phyloP scores from a whole-genome alignment of 768 basidiomycete genomes.

The Lanmaoa rubissima region DNA sequence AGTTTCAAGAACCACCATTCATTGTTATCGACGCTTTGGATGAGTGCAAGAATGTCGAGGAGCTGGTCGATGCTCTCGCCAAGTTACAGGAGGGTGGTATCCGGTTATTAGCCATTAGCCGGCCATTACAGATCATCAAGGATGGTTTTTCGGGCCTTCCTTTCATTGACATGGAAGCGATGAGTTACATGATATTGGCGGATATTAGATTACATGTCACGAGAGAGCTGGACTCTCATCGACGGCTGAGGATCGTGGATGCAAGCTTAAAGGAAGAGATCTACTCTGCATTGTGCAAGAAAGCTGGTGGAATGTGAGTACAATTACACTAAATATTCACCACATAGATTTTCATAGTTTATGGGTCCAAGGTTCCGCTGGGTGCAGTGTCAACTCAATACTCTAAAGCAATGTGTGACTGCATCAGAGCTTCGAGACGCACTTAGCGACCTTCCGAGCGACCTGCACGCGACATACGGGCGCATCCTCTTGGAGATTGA shows the following conservation, averaged over 20 bases:
- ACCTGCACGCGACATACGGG: slow-evolving; percentile 1
- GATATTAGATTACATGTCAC: slow-evolving; percentile 7
- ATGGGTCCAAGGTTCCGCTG: no score
- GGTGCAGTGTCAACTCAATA: slow-evolving; percentile 4
- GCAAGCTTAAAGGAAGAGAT: slow-evolving; percentile 4
- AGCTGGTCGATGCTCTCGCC: not conserved
- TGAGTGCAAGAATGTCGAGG: slow-evolving; percentile 8
- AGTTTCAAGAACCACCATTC: not conserved
- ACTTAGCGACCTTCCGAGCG: not conserved
- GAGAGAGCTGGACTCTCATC: slow-evolving; percentile 3
- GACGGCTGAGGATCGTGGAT: not conserved
- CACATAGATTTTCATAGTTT: not conserved
- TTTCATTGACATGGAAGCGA: not conserved
- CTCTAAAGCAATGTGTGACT: not conserved
- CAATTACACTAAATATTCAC: not conserved
- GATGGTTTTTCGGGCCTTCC: not conserved
- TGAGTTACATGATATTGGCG: not conserved
- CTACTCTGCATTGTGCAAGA: not conserved
- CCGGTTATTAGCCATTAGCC: slow-evolving; percentile 7
- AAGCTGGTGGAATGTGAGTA: slow-evolving; percentile 13
- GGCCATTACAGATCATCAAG: slow-evolving; percentile 7
- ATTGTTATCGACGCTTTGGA: slow-evolving; percentile 14
- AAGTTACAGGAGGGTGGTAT: not conserved
- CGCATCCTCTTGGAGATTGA: not conserved
- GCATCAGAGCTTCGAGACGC: not conserved